Conservation (phyloP, 2,329 filamentous ascomycete species). For the Aspergillus ustus region DNA sequence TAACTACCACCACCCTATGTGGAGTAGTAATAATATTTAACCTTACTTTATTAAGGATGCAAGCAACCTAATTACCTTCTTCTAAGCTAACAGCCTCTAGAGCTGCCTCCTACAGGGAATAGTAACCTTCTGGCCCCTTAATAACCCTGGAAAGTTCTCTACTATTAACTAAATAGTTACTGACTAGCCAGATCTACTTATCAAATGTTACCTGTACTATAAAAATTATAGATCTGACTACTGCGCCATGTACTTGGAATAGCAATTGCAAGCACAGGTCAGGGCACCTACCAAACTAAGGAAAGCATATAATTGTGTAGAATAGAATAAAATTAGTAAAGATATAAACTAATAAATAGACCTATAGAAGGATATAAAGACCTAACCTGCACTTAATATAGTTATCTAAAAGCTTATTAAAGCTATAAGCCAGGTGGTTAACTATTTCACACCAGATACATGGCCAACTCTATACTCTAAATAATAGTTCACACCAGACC, state of each 20-base stretch:
- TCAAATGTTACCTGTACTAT: constrained; percentile 23
- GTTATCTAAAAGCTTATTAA: background rate
- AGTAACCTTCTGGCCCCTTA: constrained; percentile 15
- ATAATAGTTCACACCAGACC: constrained; percentile 29
- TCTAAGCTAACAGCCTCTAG: constrained; percentile 14
- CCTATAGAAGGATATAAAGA: constrained; percentile 15
- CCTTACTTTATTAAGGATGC: constrained; percentile 15
- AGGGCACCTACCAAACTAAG: constrained; percentile 11
- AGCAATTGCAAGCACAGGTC: constrained; percentile 12
- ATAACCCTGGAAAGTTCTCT: constrained; percentile 12
- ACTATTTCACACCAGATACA: constrained; percentile 16
- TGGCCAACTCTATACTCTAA: constrained; percentile 28
- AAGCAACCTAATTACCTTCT: constrained; percentile 16
- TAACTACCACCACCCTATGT: too few relatives aligned
- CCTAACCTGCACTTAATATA: background rate
- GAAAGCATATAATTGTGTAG: constrained; percentile 19
- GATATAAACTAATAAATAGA: constrained; percentile 8
- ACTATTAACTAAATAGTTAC: too few relatives aligned
- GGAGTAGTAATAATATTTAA: constrained; percentile 9
- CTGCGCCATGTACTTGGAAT: constrained; percentile 27
- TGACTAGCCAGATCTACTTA: background rate
- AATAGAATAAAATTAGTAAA: constrained; percentile 21
- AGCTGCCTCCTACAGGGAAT: constrained; percentile 19
- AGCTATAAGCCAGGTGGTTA: constrained; percentile 11
- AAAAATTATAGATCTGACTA: constrained; percentile 31